Percentiles rank a stretch among this genome's conserved stretches.
These are phyloP conservation scores for Verticillium albo-atrum DNA, from an alignment of 2,329 filamentous ascomycete species.

Conservation along the genomic window DNA sequence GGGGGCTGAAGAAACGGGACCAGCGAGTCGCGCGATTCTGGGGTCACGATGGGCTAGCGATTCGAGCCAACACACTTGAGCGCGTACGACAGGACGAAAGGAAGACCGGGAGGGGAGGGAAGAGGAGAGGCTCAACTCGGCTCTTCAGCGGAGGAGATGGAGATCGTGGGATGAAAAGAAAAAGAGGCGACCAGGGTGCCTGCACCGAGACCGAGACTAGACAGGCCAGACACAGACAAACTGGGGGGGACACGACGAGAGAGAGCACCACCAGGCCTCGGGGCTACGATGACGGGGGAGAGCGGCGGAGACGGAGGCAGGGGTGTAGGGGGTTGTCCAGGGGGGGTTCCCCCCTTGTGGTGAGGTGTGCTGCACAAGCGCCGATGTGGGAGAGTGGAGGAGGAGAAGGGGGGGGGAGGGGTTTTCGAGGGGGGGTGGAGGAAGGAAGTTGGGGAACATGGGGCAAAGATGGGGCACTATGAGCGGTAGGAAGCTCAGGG, in stretches of 20 bases:
- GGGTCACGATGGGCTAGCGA: neutral
- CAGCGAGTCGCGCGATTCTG: neutral
- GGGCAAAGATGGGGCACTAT: neutral
- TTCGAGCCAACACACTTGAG: neutral
- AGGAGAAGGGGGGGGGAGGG: slow-evolving; percentile 1
- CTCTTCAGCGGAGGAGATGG: neutral
- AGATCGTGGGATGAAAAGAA: neutral
- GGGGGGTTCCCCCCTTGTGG: neutral
- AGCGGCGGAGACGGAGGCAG: neutral
- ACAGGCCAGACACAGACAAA: neutral
- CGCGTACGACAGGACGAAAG: neutral
- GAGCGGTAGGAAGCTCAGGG: neutral
- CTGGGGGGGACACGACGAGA: neutral
- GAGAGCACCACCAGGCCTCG: neutral
- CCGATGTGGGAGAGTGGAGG: slow-evolving; percentile 3
- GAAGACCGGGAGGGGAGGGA: neutral
- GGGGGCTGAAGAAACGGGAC: neutral
- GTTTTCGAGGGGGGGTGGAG: neutral
- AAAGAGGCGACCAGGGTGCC: neutral
- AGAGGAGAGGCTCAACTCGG: neutral
- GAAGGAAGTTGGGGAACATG: slow-evolving; percentile 3
- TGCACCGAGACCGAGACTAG: neutral
- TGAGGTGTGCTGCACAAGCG: neutral
- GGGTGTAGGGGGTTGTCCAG: neutral
- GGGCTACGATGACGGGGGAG: neutral